Conservation (phyloP, 2,329 filamentous ascomycete genomes). For the Cladosporium sp. region DNA sequence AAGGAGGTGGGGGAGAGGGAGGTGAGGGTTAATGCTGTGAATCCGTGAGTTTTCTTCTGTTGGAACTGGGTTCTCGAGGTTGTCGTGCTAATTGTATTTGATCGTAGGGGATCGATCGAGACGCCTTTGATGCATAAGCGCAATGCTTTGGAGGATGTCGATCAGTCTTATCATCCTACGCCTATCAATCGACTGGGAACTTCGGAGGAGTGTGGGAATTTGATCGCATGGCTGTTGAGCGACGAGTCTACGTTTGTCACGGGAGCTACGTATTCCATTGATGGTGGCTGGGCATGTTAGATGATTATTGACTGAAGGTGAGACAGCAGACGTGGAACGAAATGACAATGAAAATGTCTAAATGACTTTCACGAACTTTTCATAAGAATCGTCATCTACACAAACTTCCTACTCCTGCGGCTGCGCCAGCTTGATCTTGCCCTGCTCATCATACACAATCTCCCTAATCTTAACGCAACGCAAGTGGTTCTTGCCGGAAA, state of each 20-base stretch:
- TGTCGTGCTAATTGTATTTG: not conserved
- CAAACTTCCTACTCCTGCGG: slow-evolving; percentile 15
- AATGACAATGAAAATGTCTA: not conserved
- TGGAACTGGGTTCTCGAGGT: not conserved
- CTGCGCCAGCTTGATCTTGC: slow-evolving; percentile 49
- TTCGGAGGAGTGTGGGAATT: slow-evolving; percentile 23
- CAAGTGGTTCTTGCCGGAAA: slow-evolving; percentile 66
- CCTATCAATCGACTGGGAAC: slow-evolving; percentile 23
- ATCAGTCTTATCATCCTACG: slow-evolving; percentile 19
- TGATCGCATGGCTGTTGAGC: slow-evolving; percentile 47
- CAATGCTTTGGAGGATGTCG: slow-evolving; percentile 26
- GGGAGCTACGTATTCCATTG: slow-evolving; percentile 44
- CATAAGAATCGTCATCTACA: not conserved
- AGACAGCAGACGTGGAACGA: too few species aligned
- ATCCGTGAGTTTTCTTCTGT: slow-evolving; percentile 21
- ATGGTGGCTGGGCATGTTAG: slow-evolving; percentile 37
- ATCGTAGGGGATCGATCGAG: slow-evolving; percentile 20
- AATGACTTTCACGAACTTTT: not conserved
- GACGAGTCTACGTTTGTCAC: slow-evolving; percentile 46
- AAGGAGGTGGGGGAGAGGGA: slow-evolving; percentile 27
- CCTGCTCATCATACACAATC: slow-evolving; percentile 66
- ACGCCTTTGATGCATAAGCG: slow-evolving; percentile 28
- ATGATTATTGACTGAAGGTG: not conserved
- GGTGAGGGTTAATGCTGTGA: slow-evolving; percentile 27
- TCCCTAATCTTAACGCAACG: slow-evolving; percentile 71